These are phyloP conservation scores for Laetiporus sulphureus DNA, from an alignment of 1,284 basidiomycete species.

Conservation along the genomic window DNA sequence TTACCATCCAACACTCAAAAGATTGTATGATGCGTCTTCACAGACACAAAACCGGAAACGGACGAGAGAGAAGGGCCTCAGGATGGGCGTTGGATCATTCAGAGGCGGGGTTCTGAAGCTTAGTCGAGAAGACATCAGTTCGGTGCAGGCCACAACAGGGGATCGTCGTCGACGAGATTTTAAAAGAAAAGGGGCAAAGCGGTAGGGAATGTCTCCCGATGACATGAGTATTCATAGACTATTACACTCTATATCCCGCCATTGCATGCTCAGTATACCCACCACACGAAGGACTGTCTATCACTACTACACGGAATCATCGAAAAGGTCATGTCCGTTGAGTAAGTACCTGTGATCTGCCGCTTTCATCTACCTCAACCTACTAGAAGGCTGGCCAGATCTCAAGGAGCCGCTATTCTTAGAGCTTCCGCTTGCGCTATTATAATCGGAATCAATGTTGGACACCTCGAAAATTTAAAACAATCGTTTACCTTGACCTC, in stretches of 20 bases:
- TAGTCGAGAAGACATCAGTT: slow-evolving; percentile 49
- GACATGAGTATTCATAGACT: background rate
- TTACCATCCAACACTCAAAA: slow-evolving; percentile 72
- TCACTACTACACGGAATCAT: no score
- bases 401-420: no score
- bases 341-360: no score
- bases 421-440: no score
- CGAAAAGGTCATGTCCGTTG: no score
- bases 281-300: no score
- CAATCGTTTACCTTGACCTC: slow-evolving; percentile 2
- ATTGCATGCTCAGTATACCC: no score
- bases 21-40: slow-evolving; percentile 44
- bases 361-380: no score
- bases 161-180: slow-evolving; percentile 9
- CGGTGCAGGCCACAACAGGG: slow-evolving; percentile 28
- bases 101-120: slow-evolving; percentile 60
- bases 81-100: slow-evolving; percentile 75
- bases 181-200: slow-evolving; percentile 13
- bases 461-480: no score
- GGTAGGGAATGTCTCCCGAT: slow-evolving; percentile 4
- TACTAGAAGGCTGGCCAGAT: no score
- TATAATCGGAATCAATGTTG: no score
- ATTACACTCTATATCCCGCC: no score
- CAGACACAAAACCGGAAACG: slow-evolving; percentile 25
- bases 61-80: slow-evolving; percentile 57